A percentile compares a stretch with the other conserved stretches of the same genome.
These are phyloP conservation scores for Blastobotrys mokoenaii DNA, from an alignment of 805 yeast species.

Conservation along the genomic window DNA sequence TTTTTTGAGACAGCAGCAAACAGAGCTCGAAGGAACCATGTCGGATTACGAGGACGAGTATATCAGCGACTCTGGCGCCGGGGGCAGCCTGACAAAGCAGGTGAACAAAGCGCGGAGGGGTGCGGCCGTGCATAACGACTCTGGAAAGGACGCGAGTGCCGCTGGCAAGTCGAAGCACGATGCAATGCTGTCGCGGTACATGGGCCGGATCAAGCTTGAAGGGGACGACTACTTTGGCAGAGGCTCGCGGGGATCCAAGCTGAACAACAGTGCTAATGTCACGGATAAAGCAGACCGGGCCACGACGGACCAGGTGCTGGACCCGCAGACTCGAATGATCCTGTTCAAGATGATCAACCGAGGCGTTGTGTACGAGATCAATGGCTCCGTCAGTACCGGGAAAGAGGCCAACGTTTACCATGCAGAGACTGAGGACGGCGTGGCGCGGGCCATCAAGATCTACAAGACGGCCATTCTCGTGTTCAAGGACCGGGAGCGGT, in stretches of 20 bases:
- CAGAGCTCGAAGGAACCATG: too few species aligned
- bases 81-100: conserved; percentile 12
- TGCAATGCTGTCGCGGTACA: conserved; percentile 8
- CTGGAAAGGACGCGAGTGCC: conserved; percentile 5
- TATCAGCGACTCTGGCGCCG: conserved; percentile 4
- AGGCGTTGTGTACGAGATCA: conserved; percentile 75
- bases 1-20: too few species aligned
- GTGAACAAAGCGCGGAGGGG: conserved; percentile 12
- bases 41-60: not conserved
- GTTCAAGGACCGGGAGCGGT: conserved; percentile 93
- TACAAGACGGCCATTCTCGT: conserved; percentile 94
- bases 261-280: conserved; percentile 11
- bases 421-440: conserved; percentile 38
- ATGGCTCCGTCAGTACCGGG: conserved; percentile 94
- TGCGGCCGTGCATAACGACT: not conserved
- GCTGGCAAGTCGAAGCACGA: conserved; percentile 5
- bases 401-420: conserved; percentile 98
- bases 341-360: conserved; percentile 72
- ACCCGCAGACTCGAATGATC: conserved; percentile 85
- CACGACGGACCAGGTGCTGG: conserved; percentile 92
- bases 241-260: conserved; percentile 18
- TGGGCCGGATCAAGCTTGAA: conserved; percentile 18
- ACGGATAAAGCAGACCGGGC: conserved; percentile 86
- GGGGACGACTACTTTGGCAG: conserved; percentile 14
- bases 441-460: conserved; percentile 80